Evolutionary conservation across 2,329 filamentous ascomycete species (phyloP).

Genomic region (Lasiodiplodia gonubiensis): DNA sequence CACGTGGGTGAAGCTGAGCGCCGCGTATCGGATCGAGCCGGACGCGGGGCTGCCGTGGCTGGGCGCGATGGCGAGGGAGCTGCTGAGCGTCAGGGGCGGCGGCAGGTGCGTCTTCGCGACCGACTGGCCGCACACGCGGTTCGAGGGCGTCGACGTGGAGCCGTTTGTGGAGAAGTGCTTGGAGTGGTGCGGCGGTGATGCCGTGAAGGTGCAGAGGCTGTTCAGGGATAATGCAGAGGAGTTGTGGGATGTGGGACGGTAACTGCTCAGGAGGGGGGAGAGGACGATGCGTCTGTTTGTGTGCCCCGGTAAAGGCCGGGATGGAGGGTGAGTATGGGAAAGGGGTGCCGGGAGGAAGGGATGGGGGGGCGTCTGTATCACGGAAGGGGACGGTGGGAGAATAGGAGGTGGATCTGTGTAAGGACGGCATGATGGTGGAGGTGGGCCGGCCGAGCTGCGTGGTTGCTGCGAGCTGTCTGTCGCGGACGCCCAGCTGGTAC

Average conservation of each 20-base stretch:
- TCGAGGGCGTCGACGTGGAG: slow-evolving; percentile 61
- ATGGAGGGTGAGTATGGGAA: not conserved
- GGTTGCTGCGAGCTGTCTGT: not conserved
- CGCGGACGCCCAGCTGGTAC: not conserved
- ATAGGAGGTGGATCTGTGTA: not conserved
- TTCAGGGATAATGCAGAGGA: slow-evolving; percentile 63
- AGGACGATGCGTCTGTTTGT: not conserved
- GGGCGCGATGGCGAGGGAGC: slow-evolving; percentile 56
- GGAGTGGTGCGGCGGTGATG: slow-evolving; percentile 57
- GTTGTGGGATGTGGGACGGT: slow-evolving; percentile 48
- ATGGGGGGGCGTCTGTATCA: not conserved
- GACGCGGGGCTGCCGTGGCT: slow-evolving; percentile 53
- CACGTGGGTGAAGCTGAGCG: slow-evolving; percentile 65
- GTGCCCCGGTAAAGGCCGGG: not conserved
- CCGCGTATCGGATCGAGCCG: slow-evolving; percentile 61
- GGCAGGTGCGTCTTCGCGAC: slow-evolving; percentile 63
- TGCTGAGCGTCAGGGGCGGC: slow-evolving; percentile 58
- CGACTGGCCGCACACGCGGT: slow-evolving; percentile 70
- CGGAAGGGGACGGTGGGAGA: not conserved
- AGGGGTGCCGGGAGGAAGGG: not conserved
- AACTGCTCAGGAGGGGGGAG: too few relatives aligned
- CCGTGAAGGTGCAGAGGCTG: slow-evolving; percentile 54
- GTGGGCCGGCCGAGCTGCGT: not conserved
- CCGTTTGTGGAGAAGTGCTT: slow-evolving; percentile 62
- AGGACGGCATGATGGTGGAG: not conserved